phyloP scores from a whole-genome alignment of 805 yeast genomes.

The Metschnikowia amazonensis region DNA sequence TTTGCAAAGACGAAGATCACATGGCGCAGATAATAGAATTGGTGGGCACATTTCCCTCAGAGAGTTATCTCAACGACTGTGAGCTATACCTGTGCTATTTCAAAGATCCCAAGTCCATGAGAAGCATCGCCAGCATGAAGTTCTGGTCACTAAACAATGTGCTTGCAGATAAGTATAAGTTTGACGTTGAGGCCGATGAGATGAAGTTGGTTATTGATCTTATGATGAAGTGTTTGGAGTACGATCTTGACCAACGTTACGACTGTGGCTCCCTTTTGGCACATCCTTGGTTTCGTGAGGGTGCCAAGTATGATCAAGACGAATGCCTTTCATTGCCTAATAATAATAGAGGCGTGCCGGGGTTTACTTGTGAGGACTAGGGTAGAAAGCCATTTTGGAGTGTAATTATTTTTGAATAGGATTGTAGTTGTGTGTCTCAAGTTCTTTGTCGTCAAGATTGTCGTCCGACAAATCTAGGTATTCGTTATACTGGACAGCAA shows the following conservation, averaged over 20 bases:
- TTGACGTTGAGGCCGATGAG: slow-evolving; percentile 32
- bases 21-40: slow-evolving; percentile 91
- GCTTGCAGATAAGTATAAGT: slow-evolving; percentile 78
- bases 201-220: slow-evolving; percentile 44
- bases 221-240: slow-evolving; percentile 46
- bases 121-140: slow-evolving; percentile 75
- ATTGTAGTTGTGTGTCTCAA: slow-evolving; percentile 1
- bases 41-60: slow-evolving; percentile 63
- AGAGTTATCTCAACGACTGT: slow-evolving; percentile 55
- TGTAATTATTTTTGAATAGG: not conserved
- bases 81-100: slow-evolving; percentile 55
- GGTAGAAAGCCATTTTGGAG: not conserved
- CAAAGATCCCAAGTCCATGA: slow-evolving; percentile 64
- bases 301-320: slow-evolving; percentile 11
- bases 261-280: slow-evolving; percentile 53
- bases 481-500: not conserved
- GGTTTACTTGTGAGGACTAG: slow-evolving; percentile 26
- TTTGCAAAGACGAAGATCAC: slow-evolving; percentile 91
- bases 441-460: not conserved
- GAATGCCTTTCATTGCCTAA: slow-evolving; percentile 24
- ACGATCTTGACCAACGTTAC: slow-evolving; percentile 46
- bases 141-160: slow-evolving; percentile 88
- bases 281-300: slow-evolving; percentile 47
- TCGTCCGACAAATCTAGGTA: slow-evolving; percentile 4
- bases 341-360: slow-evolving; percentile 27